A percentile compares a stretch with the other conserved stretches of the same genome.
Conservation (phyloP, 2,329 filamentous ascomycete species). For the Alternaria incomplexa region DNA sequence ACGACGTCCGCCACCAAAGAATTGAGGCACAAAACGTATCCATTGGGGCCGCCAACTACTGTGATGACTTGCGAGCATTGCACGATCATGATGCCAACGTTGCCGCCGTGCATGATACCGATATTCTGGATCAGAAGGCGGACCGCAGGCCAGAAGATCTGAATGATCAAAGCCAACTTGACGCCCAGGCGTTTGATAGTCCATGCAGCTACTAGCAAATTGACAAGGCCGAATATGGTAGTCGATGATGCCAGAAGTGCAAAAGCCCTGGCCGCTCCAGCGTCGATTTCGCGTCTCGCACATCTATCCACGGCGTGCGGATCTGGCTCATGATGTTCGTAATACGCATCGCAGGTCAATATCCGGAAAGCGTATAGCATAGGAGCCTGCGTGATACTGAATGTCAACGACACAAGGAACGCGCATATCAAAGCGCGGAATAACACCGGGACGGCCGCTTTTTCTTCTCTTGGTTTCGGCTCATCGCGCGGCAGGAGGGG, state of each 20-base stretch:
- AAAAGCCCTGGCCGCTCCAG: slow-evolving; percentile 67
- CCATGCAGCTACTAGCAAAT: slow-evolving; percentile 72
- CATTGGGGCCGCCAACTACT: slow-evolving; percentile 70
- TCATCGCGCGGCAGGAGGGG: slow-evolving; percentile 21
- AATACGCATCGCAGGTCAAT: slow-evolving; percentile 76
- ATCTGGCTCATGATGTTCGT: slow-evolving; percentile 60
- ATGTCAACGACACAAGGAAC: slow-evolving; percentile 64
- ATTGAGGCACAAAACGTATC: slow-evolving; percentile 73
- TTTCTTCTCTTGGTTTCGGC: slow-evolving; percentile 15
- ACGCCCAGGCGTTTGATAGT: slow-evolving; percentile 71
- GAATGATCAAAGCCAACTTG: slow-evolving; percentile 65
- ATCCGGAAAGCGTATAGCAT: slow-evolving; percentile 70
- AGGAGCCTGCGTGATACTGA: slow-evolving; percentile 59
- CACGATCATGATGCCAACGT: slow-evolving; percentile 69
- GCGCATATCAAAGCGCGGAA: slow-evolving; percentile 63
- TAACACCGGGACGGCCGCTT: slow-evolving; percentile 23
- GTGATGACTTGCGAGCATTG: slow-evolving; percentile 72
- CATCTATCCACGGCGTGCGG: slow-evolving; percentile 61
- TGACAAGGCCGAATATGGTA: slow-evolving; percentile 70
- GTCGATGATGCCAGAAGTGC: slow-evolving; percentile 71
- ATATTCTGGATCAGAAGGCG: slow-evolving; percentile 69
- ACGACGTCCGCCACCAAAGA: slow-evolving; percentile 72
- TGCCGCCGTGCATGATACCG: slow-evolving; percentile 67
- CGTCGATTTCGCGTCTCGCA: slow-evolving; percentile 66
- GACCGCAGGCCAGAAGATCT: slow-evolving; percentile 69